A percentile compares a stretch with the other conserved stretches of the same genome.
phyloP scores from a whole-genome alignment of 139 green algal species.

The Coelastrella sp. region DNA sequence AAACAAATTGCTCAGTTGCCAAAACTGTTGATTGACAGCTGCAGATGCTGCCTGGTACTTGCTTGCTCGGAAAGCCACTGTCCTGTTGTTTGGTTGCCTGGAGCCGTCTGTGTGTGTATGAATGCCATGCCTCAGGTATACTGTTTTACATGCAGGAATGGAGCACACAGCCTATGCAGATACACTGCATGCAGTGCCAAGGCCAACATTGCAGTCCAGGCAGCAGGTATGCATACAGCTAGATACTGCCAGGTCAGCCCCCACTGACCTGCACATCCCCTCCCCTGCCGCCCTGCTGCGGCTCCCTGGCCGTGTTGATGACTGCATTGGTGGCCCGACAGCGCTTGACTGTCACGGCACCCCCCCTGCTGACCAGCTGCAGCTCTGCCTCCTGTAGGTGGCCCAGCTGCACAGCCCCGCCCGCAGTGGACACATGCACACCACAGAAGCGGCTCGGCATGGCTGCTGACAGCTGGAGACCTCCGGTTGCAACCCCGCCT shows the following conservation, averaged over 20 bases:
- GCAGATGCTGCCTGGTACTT: too few relatives aligned
- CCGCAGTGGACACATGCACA: slow-evolving; percentile 22
- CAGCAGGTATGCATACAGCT: not conserved
- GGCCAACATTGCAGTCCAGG: too few relatives aligned
- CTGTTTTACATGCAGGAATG: too few relatives aligned
- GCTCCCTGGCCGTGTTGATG: slow-evolving; percentile 12
- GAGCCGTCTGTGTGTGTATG: too few relatives aligned
- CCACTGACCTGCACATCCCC: slow-evolving; percentile 4
- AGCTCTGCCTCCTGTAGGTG: slow-evolving; percentile 36
- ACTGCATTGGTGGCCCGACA: slow-evolving; percentile 20
- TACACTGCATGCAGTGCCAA: too few relatives aligned
- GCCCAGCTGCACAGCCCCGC: not conserved
- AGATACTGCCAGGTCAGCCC: not conserved
- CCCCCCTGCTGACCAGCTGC: not conserved
- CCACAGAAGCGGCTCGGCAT: slow-evolving; percentile 43
- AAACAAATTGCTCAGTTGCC: too few relatives aligned
- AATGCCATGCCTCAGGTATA: too few relatives aligned
- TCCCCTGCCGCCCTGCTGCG: not conserved
- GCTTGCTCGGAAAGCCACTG: too few relatives aligned
- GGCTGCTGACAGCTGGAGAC: not conserved
- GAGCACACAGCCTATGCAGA: too few relatives aligned
- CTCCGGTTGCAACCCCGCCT: not conserved
- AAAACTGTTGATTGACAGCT: too few relatives aligned
- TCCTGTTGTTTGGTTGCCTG: too few relatives aligned
- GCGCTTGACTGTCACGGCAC: not conserved